These are phyloP conservation scores for Penicillium fuscoglaucum DNA, from an alignment of 2,329 filamentous ascomycete species.

Conservation along the genomic window DNA sequence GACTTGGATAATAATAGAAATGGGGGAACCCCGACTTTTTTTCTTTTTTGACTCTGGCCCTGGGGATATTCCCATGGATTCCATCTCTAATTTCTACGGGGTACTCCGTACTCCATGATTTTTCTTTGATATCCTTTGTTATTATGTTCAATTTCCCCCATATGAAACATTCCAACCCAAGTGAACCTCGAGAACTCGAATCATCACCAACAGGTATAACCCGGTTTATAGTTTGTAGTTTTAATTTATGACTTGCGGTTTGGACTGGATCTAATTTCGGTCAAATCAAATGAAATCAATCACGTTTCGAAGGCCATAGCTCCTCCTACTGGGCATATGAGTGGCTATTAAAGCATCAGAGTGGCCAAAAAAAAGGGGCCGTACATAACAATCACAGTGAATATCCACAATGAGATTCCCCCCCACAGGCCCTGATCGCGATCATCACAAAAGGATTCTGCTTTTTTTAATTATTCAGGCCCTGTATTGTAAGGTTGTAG, in stretches of 20 bases:
- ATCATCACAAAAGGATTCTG: constrained; percentile 3
- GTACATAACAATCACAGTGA: background rate
- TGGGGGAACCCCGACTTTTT: background rate
- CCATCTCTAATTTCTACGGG: background rate
- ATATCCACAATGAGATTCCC: constrained; percentile 9
- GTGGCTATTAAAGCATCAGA: background rate
- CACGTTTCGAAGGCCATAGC: constrained; percentile 13
- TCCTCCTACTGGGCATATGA: constrained; percentile 5
- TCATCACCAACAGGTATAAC: background rate
- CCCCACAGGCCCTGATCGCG: constrained; percentile 12
- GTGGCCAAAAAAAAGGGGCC: constrained; percentile 10
- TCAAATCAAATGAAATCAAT: constrained; percentile 6
- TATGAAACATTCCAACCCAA: constrained; percentile 1
- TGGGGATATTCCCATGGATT: background rate
- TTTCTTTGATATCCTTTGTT: background rate
- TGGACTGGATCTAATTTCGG: background rate
- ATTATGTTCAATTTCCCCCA: background rate
- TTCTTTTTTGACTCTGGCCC: background rate
- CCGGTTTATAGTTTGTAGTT: background rate
- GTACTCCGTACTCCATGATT: background rate
- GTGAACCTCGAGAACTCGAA: background rate
- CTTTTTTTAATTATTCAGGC: constrained; percentile 4
- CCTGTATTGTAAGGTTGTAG: background rate
- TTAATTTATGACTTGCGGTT: background rate
- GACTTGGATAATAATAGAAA: background rate